Percentiles rank a stretch among this genome's conserved stretches.
Conservation (phyloP, 768 basidiomycete genomes). For the Serendipita sp. region DNA sequence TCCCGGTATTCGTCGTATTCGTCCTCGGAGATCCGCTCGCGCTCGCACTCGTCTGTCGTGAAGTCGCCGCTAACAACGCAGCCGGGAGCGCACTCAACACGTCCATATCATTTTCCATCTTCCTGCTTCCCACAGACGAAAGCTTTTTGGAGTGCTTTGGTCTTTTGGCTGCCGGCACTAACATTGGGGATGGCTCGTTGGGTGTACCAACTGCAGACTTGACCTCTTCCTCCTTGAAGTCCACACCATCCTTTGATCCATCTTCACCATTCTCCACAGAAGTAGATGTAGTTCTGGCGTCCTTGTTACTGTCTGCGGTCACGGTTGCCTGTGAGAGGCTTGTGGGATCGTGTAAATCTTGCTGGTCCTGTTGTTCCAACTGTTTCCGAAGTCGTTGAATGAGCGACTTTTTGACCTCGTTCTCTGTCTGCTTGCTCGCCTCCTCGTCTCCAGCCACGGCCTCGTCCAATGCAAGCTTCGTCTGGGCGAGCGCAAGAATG, state of each 20-base stretch:
- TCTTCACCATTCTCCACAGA: too few relatives aligned
- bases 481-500: constrained; percentile 77
- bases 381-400: constrained; percentile 75
- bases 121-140: too few relatives aligned
- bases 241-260: not conserved
- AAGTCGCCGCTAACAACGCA: not conserved
- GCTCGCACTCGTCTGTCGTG: too few relatives aligned
- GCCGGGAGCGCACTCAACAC: not conserved
- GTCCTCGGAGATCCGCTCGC: too few relatives aligned
- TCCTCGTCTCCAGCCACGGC: constrained; percentile 74
- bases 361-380: constrained; percentile 41
- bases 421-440: constrained; percentile 48
- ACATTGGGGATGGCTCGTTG: not conserved
- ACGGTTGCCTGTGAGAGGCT: too few relatives aligned
- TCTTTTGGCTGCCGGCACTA: too few relatives aligned
- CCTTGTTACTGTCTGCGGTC: too few relatives aligned
- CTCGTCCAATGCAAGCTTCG: constrained; percentile 83
- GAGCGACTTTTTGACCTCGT: constrained; percentile 71
- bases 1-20: too few relatives aligned
- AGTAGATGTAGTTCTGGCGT: too few relatives aligned
- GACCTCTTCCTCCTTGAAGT: not conserved
- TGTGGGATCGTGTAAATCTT: too few relatives aligned
- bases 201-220: not conserved
- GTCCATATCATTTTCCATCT: not conserved
- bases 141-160: too few relatives aligned